A percentile compares a stretch with the other conserved stretches of the same genome.
Evolutionary conservation across 2,329 filamentous ascomycete genomes (phyloP).

Genomic region (Pseudofabraea citricarpa): DNA sequence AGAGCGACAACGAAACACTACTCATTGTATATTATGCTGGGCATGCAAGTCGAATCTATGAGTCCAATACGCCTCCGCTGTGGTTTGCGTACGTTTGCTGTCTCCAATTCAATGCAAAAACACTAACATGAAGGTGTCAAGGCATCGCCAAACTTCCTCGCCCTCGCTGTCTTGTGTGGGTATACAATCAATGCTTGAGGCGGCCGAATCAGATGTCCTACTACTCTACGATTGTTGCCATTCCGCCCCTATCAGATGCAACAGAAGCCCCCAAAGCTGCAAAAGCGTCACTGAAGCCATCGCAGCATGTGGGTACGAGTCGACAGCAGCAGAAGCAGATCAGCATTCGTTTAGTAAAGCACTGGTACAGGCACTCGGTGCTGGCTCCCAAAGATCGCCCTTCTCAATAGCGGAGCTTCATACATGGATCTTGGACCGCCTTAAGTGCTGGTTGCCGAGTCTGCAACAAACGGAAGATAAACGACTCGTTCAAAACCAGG

Average conservation of each 20-base stretch:
- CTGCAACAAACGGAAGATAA: background rate
- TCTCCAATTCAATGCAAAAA: background rate
- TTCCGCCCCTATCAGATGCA: background rate
- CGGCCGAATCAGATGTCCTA: constrained; percentile 6
- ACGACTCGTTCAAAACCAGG: background rate
- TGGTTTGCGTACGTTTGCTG: constrained; percentile 10
- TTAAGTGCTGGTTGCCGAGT: constrained; percentile 2
- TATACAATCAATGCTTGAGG: constrained; percentile 7
- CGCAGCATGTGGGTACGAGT: constrained; percentile 7
- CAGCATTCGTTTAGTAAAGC: constrained; percentile 6
- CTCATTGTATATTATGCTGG: constrained; percentile 11
- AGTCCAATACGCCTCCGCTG: constrained; percentile 3
- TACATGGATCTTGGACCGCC: background rate
- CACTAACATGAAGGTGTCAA: background rate
- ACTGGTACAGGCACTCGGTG: background rate
- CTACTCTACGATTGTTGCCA: constrained; percentile 9
- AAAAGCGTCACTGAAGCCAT: constrained; percentile 5
- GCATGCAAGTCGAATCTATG: constrained; percentile 4
- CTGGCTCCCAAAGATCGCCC: background rate
- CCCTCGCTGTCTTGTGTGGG: background rate
- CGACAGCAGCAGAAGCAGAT: background rate
- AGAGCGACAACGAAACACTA: constrained; percentile 3
- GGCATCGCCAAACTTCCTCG: background rate
- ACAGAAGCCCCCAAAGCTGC: background rate
- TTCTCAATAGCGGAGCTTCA: constrained; percentile 6